These are phyloP conservation scores for Evernia prunastri DNA, from an alignment of 495 filamentous ascomycete genomes.

Conservation along the genomic window DNA sequence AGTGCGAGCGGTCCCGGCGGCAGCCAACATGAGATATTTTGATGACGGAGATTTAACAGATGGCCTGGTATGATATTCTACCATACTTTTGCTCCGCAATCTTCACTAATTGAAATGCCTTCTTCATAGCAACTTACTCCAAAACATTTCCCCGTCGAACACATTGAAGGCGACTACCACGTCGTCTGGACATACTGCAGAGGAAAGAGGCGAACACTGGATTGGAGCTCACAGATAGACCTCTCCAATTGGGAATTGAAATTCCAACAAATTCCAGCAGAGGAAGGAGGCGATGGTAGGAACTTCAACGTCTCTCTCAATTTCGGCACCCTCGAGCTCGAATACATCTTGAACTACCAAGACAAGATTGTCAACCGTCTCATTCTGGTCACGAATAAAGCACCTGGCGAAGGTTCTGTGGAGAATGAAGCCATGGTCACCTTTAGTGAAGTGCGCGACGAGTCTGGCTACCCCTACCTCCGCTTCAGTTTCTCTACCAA, in stretches of 20 bases:
- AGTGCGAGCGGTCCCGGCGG: neutral
- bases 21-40: slow-evolving; percentile 21
- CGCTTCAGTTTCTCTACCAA: slow-evolving; percentile 21
- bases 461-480: slow-evolving; percentile 25
- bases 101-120: neutral
- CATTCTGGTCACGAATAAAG: slow-evolving; percentile 22
- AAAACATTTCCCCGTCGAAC: slow-evolving; percentile 13
- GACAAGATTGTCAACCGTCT: slow-evolving; percentile 27
- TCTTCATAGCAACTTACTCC: slow-evolving; percentile 11
- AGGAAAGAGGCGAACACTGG: slow-evolving; percentile 19
- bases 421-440: slow-evolving; percentile 22
- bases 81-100: neutral
- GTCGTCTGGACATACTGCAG: slow-evolving; percentile 22
- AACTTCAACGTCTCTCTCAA: slow-evolving; percentile 21
- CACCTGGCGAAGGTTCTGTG: slow-evolving; percentile 18
- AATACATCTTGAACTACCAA: slow-evolving; percentile 26
- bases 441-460: slow-evolving; percentile 23
- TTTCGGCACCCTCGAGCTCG: slow-evolving; percentile 25
- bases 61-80: slow-evolving; percentile 12
- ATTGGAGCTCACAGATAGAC: slow-evolving; percentile 18
- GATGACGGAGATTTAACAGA: slow-evolving; percentile 24
- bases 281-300: slow-evolving; percentile 20
- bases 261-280: neutral
- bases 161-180: slow-evolving; percentile 22
- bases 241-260: slow-evolving; percentile 18